Evolutionary conservation across 306 rosid genomes (phyloP).

Genomic region (Glycine latifolia): DNA sequence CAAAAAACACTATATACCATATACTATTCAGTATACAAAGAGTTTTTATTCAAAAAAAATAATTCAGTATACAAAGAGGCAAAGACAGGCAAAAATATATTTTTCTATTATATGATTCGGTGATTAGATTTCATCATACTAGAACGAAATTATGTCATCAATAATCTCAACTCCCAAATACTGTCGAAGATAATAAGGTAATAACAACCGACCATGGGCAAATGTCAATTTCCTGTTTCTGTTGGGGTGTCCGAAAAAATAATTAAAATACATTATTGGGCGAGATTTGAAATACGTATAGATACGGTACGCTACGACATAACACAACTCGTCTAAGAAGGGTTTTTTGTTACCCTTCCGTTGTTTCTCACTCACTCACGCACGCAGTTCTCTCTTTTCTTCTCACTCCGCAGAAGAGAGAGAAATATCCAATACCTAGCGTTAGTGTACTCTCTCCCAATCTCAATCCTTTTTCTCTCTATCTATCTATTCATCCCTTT

Average conservation of each 20-base stretch:
- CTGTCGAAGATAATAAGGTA: background rate
- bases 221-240: background rate
- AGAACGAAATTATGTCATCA: background rate
- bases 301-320: background rate
- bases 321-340: constrained; percentile 33
- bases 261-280: background rate
- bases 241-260: background rate
- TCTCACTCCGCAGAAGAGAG: constrained; percentile 74
- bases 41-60: too few relatives aligned
- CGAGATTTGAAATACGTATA: background rate
- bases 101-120: background rate
- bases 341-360: constrained; percentile 58
- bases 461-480: background rate
- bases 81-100: background rate
- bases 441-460: background rate
- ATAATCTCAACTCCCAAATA: background rate
- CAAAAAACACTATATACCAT: background rate
- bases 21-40: background rate
- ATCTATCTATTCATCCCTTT: background rate
- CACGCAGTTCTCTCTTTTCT: constrained; percentile 59
- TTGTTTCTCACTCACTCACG: background rate
- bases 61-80: background rate
- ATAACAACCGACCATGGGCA: background rate
- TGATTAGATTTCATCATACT: background rate
- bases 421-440: constrained; percentile 58